A percentile compares a stretch with the other conserved stretches of the same genome.
phyloP scores from a whole-genome alignment of 2,329 filamentous ascomycete genomes.

The Claviceps purpurea region DNA sequence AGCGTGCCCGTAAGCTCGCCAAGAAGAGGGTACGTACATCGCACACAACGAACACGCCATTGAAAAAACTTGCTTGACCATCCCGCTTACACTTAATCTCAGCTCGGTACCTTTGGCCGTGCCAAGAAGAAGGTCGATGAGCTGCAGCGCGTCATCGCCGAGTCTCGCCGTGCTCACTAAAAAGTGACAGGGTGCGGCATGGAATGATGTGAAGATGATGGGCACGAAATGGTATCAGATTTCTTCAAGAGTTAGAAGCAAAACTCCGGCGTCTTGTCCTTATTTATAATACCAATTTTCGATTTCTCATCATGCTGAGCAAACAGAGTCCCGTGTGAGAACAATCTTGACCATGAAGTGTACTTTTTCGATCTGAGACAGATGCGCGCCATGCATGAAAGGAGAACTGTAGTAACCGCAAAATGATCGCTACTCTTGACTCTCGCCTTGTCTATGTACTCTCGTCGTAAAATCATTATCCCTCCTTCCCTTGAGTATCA shows the following conservation, averaged over 20 bases:
- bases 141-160: slow-evolving; percentile 94
- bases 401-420: too few species aligned
- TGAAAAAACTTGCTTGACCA: neutral
- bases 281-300: too few species aligned
- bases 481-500: slow-evolving; percentile 15
- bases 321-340: too few species aligned
- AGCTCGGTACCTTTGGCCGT: slow-evolving; percentile 97
- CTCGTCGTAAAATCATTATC: too few species aligned
- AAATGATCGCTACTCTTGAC: too few species aligned
- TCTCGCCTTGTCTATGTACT: too few species aligned
- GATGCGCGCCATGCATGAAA: too few species aligned
- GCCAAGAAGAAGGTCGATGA: slow-evolving; percentile 99
- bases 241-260: neutral
- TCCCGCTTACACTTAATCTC: slow-evolving; percentile 12
- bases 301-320: too few species aligned
- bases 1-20: slow-evolving; percentile 95
- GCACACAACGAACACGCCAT: neutral
- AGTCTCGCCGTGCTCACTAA: slow-evolving; percentile 66
- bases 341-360: too few species aligned
- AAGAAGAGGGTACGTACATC: slow-evolving; percentile 79
- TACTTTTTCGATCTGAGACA: too few species aligned
- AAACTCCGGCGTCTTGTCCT: too few species aligned
- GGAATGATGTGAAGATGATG: neutral
- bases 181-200: slow-evolving; percentile 5
- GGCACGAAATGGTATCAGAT: neutral